Base-by-base conservation (phyloP, 2,329 filamentous ascomycete genomes). In the Cladophialophora psammophila region DNA sequence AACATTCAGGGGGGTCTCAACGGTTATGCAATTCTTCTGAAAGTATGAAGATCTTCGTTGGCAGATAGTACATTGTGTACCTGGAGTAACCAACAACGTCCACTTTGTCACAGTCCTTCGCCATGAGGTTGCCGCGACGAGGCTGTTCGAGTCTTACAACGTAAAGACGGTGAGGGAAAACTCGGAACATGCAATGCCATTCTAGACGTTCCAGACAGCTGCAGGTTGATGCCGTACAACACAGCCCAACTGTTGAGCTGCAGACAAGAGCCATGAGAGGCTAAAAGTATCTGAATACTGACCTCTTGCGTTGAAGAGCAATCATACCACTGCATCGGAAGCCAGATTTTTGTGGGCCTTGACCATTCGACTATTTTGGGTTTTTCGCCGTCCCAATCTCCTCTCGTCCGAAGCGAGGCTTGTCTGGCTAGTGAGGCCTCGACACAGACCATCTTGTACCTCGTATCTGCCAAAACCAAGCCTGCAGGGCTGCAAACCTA, bases 381-480 rank as follows among this genome's bases (percentile, higher is more conserved):
- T 26, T 36, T 36, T 52, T 54, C 26, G 34, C 35, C 53, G 58
- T 38, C 26, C 45, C 50, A 68, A 68, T 68, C 50, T 68, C 66
- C 66, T 65, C 63, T 68, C 66, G 66, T 62, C 66, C 66, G 66
- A 63, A 65, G n/a, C 10, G 18, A 50, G 45, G 45, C 18, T 50
- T 9, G 20, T 50, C 13, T 18, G 45, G 15, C 18, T 48, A 26
- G 26, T 26, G 42, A 48, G 36, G 36, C 36, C 15, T 40, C 45
- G 20, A 50, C 45, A 50, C 18, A 12, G 36, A 26, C 26, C 26
- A 26, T 26, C 26, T 26, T 15, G 36, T 40, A 40, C 36, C 8
- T 13, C 36, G 36, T 38, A 38, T 6, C 13, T 34, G 42, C 58
- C 31, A 60, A 50, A 53, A 60, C 45, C 12, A 60, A 50, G 31